A percentile compares a stretch with the other conserved stretches of the same genome.
These are phyloP conservation scores for Thuidium tamariscinum DNA, from an alignment of 225 moss, liverwort and hornwort genomes.

Conservation along the genomic window DNA sequence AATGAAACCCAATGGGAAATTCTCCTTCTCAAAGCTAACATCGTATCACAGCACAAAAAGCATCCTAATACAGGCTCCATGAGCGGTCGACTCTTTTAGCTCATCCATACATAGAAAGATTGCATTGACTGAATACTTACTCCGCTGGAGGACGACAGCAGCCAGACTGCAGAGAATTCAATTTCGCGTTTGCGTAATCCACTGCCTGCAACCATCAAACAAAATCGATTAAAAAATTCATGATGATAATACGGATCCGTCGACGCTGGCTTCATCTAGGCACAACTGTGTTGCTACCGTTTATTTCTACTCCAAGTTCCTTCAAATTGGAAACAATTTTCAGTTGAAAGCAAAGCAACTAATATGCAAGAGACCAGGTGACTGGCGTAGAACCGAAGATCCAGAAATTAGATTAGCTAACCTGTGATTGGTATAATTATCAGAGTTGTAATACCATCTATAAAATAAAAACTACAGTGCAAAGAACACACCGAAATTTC, in stretches of 20 bases:
- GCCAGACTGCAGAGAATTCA: conserved; percentile 40
- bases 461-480: neutral
- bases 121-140: conserved; percentile 7
- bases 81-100: neutral
- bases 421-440: neutral
- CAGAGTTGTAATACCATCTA: neutral
- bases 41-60: neutral
- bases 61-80: neutral
- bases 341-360: neutral
- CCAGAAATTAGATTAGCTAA: neutral
- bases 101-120: neutral
- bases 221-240: neutral
- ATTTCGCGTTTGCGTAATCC: conserved; percentile 15
- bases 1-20: neutral
- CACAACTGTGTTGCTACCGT: neutral
- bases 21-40: neutral
- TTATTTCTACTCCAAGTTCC: neutral
- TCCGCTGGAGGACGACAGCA: conserved; percentile 53
- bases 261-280: neutral
- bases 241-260: neutral
- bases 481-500: conserved; percentile 16
- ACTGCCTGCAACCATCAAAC: conserved; percentile 6
- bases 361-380: neutral
- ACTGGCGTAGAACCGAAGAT: neutral
- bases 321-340: neutral